Base-by-base conservation (phyloP, 2,329 filamentous ascomycete genomes). In the Seiridium unicorne region DNA sequence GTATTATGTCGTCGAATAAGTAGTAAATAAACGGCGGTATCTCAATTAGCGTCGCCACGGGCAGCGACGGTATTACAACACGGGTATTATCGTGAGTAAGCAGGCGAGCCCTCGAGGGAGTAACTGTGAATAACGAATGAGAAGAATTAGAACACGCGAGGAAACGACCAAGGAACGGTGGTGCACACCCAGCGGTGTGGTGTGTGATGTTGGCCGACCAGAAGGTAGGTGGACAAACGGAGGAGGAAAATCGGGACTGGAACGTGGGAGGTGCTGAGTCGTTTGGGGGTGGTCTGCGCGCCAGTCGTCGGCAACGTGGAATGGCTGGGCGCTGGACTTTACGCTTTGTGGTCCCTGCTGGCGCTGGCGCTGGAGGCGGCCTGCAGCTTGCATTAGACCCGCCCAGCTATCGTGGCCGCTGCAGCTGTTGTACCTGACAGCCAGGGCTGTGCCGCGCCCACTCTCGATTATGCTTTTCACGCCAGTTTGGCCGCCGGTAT, bases 141-240 rank as follows among this genome's bases (percentile, higher is more conserved):
- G 40, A n/a, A 57, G 54, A 57, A 57, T 26, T 10, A 53, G 38
- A 51, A 57, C 8, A 35, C 26, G 31, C n/a, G 31, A 42, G 54
- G 35, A 44, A 44, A 57, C 42, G 36, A 47, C 35, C 42, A 57
- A 57, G 18, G 54, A 47, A 18, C 35, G 34, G 54, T 18, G 49
- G 49, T 53, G 51, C 51, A 57, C 42, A 57, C 40, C 35, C 44
- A 18, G 40, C n/a, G 40, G 26, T 51, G 49, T 35, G 49, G n/a
- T 36, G 32, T 34, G n/a, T n/a, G 46, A 26, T 31, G 54, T 46
- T 44, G 54, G 42, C 44, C 40, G 42, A 46, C 44, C 54, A 32
- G 54, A 44, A 44, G 31, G 31, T 11, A 47, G 18, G 34, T n/a
- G 32, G 49, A 53, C 34, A 53, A 42, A 42, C 7, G 7, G 38